Base-by-base conservation (phyloP, 2,329 filamentous ascomycete species). In the Acrocalymma vagum region DNA sequence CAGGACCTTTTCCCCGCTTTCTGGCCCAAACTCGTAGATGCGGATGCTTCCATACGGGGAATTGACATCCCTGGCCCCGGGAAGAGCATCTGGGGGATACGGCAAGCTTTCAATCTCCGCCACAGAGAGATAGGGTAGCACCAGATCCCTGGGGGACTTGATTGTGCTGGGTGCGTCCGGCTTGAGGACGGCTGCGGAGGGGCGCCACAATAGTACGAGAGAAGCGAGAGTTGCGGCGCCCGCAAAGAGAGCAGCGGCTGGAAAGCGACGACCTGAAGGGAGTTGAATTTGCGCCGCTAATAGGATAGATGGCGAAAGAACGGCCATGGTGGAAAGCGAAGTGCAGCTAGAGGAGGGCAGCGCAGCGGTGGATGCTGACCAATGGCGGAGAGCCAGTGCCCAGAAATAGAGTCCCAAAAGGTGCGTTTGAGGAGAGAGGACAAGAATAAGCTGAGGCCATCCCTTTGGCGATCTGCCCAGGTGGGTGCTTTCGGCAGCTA, bases 1-100 rank as follows among this genome's bases (percentile, higher is more conserved):
- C 10, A 95, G 72, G 1, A 93, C 83, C 59, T 85, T 90, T 18
- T 83, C 78, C 1, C 88, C 89, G 23, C 79, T 72, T 43, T 83
- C 78, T 0, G 88, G 87, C 0, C 90, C 90, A 80, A 86, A 94
- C 74, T 95, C 90, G 63, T 90, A 93, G 3, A 89, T 84, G 29
- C 85, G 76, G 47, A 89, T 81, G 4, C 73, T 81, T 11, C 90
- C 89, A 61, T 89, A 91, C 3, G 85, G 82, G 4, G 83, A 86
- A 9, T 74, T 63, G 11, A 94, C 83, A 62, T 90, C 82, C 42
- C 88, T 79, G 0, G 74, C 81, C 6, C 88, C 86, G 0, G 87
- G 87, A 10, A 92, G 78, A 11, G 80, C 79, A 65, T 90, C 79
- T 3, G 83, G 83, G 2, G 87, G 87, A 65, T 94, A 90, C 0